A percentile compares a stretch with the other conserved stretches of the same genome.
These are phyloP conservation scores for Biancaea sappan DNA, from an alignment of 306 rosid genomes.

Conservation along the genomic window DNA sequence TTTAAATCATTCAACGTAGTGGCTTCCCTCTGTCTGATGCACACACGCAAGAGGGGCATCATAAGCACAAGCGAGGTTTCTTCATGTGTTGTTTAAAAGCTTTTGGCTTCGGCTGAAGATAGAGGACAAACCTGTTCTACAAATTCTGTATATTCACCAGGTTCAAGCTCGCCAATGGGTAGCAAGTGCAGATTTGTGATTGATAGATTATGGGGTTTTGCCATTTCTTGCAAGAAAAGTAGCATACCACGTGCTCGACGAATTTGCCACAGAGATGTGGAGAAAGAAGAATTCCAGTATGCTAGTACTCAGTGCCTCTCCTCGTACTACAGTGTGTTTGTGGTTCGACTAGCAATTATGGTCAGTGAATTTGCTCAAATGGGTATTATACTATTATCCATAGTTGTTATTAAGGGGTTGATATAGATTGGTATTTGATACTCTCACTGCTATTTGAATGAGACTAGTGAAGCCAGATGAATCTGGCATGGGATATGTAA, in stretches of 20 bases:
- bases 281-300: constrained; percentile 81
- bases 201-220: constrained; percentile 52
- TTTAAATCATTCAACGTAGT: constrained; percentile 40
- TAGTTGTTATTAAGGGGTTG: neutral
- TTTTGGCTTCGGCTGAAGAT: constrained; percentile 32
- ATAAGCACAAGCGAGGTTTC: constrained; percentile 27
- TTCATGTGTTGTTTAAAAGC: constrained; percentile 33
- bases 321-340: constrained; percentile 95
- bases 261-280: constrained; percentile 83
- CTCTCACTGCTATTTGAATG: neutral
- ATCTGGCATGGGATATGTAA: neutral
- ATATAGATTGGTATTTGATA: neutral
- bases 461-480: neutral
- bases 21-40: constrained; percentile 42
- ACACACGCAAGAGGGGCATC: constrained; percentile 26
- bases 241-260: constrained; percentile 53
- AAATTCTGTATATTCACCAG: constrained; percentile 47
- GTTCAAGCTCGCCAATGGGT: constrained; percentile 47
- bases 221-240: constrained; percentile 51
- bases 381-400: neutral
- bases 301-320: constrained; percentile 73
- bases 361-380: constrained; percentile 45
- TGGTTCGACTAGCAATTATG: constrained; percentile 96
- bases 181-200: constrained; percentile 50
- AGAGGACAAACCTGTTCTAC: constrained; percentile 41